Evolutionary conservation across 1,139 yeast genomes (phyloP), one percentile per base, ranked within the genome.

Genomic region (Kluyveromyces sp.): DNA sequence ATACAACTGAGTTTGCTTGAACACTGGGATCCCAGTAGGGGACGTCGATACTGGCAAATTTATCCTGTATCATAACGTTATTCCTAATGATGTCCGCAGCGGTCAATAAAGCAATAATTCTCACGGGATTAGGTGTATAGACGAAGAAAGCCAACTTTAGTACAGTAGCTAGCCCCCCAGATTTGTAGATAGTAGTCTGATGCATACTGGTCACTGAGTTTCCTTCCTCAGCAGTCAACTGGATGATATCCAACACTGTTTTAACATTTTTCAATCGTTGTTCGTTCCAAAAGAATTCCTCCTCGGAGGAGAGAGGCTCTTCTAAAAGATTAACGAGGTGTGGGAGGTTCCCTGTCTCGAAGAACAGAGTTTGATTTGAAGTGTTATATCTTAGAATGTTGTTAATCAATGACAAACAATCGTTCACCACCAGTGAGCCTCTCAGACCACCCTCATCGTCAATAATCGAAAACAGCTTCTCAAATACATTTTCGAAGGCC

Each of bases 401-500:
- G 20, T 82, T 74, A 13, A 89, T 69, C 40, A 94, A 68, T 0
- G 88, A 76, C 47, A 94, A 68, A 61, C 96, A 86, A 64, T 94
- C 97, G 58, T 85, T 94, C 4, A 89, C 95, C 26, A 87, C 78
- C 22, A 88, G 74, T n/a, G 95, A 88, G 6, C 95, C 96, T 46
- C 89, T 73, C 9, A 88, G 73, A 0, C 96, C 96, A 16, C 96
- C 96, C 62, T 92, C 97, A 51, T 79, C 83, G 22, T 78, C 80
- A 20, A 92, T 81, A 12, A 92, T 83, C 33, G 70, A 73, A 55
- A 92, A 88, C 15, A 89, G 65, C 50, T 74, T 77, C 51, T 87
- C 96, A 59, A 92, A 89, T 0, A 95, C 83, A 51, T 87, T 89
- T 61, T 92, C 97, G 59, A 94, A 94, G 0, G 95, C 98, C 13